A percentile compares a stretch with the other conserved stretches of the same genome.
These are phyloP conservation scores for Rhizopogon rudus DNA, from an alignment of 768 basidiomycete species.

Conservation along the genomic window DNA sequence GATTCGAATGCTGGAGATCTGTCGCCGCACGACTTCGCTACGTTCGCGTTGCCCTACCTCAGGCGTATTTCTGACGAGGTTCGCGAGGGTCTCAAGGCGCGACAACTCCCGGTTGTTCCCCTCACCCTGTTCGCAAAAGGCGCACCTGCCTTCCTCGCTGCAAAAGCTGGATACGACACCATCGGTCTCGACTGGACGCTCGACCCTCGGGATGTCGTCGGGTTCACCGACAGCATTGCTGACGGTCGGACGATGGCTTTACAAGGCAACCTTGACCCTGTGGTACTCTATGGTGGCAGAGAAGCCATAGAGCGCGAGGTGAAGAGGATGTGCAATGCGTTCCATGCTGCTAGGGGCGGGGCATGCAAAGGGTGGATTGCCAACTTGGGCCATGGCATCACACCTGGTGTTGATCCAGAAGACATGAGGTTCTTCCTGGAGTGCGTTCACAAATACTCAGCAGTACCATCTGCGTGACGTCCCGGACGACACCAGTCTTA, in stretches of 20 bases:
- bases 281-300: conserved; percentile 76
- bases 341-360: conserved; percentile 48
- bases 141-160: conserved; percentile 71
- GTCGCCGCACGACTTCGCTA: conserved; percentile 78
- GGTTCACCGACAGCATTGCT: conserved; percentile 1
- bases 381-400: conserved; percentile 96
- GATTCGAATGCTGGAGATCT: conserved; percentile 96
- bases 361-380: conserved; percentile 82
- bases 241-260: conserved; percentile 46
- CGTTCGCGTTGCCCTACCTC: conserved; percentile 81
- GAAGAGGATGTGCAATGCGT: conserved; percentile 76
- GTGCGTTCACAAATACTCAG: conserved; percentile 81
- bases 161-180: conserved; percentile 74
- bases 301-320: conserved; percentile 86
- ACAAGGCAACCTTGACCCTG: conserved; percentile 95
- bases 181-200: conserved; percentile 92
- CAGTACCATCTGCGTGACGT: conserved; percentile 7
- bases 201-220: conserved; percentile 67
- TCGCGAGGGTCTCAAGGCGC: conserved; percentile 47
- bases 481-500: not conserved
- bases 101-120: conserved; percentile 56
- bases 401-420: conserved; percentile 92
- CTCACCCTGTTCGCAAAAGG: conserved; percentile 96
- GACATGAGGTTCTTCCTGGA: conserved; percentile 89
- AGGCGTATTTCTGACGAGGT: conserved; percentile 69